phyloP scores from a whole-genome alignment of 2,329 filamentous ascomycete genomes.

The Aspergillus luchuensis region DNA sequence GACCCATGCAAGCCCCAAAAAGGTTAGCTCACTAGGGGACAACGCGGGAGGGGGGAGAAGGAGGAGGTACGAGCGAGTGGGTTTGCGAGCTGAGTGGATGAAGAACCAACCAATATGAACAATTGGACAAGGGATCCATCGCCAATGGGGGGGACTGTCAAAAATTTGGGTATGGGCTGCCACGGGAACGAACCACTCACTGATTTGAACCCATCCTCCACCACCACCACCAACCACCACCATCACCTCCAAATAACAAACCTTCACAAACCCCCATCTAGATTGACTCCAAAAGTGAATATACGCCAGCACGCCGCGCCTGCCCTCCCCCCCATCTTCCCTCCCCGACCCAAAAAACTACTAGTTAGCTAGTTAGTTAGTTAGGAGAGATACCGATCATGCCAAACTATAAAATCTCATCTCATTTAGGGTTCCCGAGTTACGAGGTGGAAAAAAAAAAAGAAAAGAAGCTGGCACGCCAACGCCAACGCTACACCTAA shows the following conservation, averaged over 20 bases:
- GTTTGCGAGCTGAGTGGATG: too few relatives aligned
- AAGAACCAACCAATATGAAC: background rate
- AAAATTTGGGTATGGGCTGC: background rate
- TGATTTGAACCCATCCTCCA: background rate
- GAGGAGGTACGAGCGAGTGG: too few relatives aligned
- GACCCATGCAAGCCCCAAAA: too few relatives aligned
- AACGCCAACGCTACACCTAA: conserved; percentile 14
- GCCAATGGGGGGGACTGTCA: background rate
- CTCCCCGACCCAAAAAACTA: too few relatives aligned
- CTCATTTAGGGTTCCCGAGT: background rate
- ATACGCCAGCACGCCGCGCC: too few relatives aligned
- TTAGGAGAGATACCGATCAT: background rate
- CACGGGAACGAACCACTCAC: conserved; percentile 1
- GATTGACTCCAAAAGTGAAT: too few relatives aligned
- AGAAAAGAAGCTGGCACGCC: background rate
- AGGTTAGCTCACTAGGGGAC: too few relatives aligned
- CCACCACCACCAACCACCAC: too few relatives aligned
- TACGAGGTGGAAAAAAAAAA: background rate
- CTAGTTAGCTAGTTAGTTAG: background rate
- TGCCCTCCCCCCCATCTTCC: too few relatives aligned
- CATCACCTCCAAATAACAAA: background rate
- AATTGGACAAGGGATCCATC: background rate
- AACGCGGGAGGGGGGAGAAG: too few relatives aligned
- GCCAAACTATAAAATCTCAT: background rate
- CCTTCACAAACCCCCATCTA: too few relatives aligned